These are phyloP conservation scores for Gossypium gossypioides DNA, from an alignment of 441 rosid species.

Conservation along the genomic window DNA sequence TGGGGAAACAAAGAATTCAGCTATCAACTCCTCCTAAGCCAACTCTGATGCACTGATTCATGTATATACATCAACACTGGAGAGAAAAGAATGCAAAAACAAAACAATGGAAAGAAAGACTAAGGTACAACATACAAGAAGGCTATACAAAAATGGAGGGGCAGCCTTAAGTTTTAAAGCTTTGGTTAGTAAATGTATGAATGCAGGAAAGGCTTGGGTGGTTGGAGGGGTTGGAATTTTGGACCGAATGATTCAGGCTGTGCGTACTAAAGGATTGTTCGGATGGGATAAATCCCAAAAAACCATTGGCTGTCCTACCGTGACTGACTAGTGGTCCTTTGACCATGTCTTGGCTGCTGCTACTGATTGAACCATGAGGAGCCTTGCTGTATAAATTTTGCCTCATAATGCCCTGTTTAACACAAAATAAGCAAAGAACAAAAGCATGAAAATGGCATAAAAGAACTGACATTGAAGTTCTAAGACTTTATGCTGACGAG, in stretches of 20 bases:
- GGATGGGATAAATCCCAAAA: slow-evolving; percentile 5
- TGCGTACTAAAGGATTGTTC: slow-evolving; percentile 11
- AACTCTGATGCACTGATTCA: background rate
- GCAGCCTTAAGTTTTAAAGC: slow-evolving; percentile 9
- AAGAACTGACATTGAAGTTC: background rate
- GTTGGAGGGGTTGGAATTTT: slow-evolving; percentile 8
- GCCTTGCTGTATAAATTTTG: slow-evolving; percentile 7
- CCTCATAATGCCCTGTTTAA: slow-evolving; percentile 18
- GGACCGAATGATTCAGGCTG: slow-evolving; percentile 9
- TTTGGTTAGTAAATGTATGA: slow-evolving; percentile 14
- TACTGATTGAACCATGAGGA: slow-evolving; percentile 15
- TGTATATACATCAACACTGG: background rate
- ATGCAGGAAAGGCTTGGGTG: background rate
- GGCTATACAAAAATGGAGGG: slow-evolving; percentile 23
- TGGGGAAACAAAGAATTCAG: slow-evolving; percentile 1
- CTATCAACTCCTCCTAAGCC: background rate
- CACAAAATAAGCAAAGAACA: background rate
- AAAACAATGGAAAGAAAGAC: background rate
- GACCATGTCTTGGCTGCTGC: slow-evolving; percentile 18
- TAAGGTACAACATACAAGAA: background rate
- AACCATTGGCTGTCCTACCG: slow-evolving; percentile 9
- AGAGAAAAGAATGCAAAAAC: background rate
- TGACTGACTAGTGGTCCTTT: slow-evolving; percentile 1
- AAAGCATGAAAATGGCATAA: background rate
- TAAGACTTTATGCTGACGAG: background rate